Evolutionary conservation across 1,284 basidiomycete genomes (phyloP).

Genomic region (Cutaneotrichosporon sp.): DNA sequence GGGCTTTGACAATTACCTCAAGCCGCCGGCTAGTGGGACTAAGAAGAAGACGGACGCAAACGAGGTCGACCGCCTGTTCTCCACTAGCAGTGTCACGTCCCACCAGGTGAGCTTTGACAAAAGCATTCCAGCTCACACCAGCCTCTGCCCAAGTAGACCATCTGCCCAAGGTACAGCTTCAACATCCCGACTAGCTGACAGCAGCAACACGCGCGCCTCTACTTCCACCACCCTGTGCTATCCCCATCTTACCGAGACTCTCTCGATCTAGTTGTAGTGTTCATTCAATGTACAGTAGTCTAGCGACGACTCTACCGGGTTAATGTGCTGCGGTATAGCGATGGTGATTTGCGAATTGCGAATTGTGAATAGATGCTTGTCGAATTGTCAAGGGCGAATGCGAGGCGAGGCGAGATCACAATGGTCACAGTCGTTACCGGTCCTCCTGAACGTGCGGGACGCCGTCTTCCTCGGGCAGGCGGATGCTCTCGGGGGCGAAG

Average conservation of each 20-base stretch:
- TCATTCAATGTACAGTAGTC: constrained; percentile 13
- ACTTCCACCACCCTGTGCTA: constrained; percentile 3
- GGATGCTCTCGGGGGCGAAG: constrained; percentile 39
- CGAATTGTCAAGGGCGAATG: background rate
- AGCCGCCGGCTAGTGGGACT: constrained; percentile 47
- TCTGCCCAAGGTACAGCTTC: background rate
- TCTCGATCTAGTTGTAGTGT: constrained; percentile 3
- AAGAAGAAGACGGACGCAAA: constrained; percentile 50
- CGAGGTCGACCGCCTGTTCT: constrained; percentile 55
- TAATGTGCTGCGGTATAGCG: background rate
- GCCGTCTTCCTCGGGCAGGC: constrained; percentile 37
- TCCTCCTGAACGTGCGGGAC: background rate
- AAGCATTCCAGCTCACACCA: background rate
- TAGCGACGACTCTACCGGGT: constrained; percentile 10
- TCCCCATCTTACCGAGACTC: background rate
- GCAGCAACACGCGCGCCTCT: background rate
- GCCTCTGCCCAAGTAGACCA: constrained; percentile 7
- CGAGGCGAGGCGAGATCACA: background rate
- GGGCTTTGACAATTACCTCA: constrained; percentile 57
- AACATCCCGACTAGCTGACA: background rate
- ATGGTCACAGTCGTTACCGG: background rate
- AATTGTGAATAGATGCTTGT: background rate
- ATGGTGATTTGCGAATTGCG: background rate
- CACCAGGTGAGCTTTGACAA: constrained; percentile 39
- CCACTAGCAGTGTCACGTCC: constrained; percentile 51